Evolutionary conservation across 2,329 filamentous ascomycete genomes (phyloP), one percentile per base, ranked within the genome.

Genomic region (Pseudogymnoascus sp.): DNA sequence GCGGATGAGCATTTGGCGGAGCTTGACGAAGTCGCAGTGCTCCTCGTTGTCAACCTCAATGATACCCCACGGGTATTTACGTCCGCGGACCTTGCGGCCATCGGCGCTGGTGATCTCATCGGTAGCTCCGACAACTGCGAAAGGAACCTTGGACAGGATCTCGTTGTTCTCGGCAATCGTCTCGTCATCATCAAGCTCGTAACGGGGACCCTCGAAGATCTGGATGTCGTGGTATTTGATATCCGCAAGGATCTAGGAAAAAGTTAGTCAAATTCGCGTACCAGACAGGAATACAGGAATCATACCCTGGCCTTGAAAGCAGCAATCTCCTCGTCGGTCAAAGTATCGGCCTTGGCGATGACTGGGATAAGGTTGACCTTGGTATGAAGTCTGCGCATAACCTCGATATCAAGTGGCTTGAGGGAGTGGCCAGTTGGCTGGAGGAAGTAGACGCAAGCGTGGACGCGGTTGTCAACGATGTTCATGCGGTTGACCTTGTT

Each of bases 401-500:
- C 95, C 82, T 99, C 95, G 69, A 99, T 96, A 75, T 99, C 95
- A 68, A 99, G 83, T 67, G 95, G 95, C 88, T 99, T 99, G 74
- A 99, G 83, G 35, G 95, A 96, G 83, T 99, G 95, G 66, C 95
- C 95, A 33, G 95, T 99, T 69, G 95, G 95, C 81, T 99, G 93
- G 73, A 99, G 97, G 83, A 99, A 99, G 86, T 97, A 99, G 67
- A 99, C 95, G 73, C 96, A 97, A 63, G 95, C 95, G 74, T 99
- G 95, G 68, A 99, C 96, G 72, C 95, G 90, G 84, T 97, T 99
- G 81, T 99, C 95, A 67, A 99, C 89, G 77, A 97, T 97, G 85
- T 99, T 99, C 88, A 97, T 96, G 73, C 95, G 91, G 84, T 99
- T 99, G 77, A 99, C 92, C 86, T 97, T 99, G 87, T 99, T 99